phyloP scores from a whole-genome alignment of 345 rosid species.

The Balakata baccata region DNA sequence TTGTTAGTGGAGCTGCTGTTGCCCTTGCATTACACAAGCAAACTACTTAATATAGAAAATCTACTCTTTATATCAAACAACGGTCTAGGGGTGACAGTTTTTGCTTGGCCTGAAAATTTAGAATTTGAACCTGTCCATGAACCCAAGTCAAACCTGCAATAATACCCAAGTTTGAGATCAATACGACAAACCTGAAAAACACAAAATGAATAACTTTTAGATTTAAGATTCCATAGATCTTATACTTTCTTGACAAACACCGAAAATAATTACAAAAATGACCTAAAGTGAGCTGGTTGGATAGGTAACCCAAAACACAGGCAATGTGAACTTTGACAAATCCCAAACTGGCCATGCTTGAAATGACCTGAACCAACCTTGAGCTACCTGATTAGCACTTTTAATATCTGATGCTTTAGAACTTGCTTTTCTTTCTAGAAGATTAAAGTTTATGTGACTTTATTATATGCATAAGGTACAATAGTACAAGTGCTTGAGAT shows the following conservation, averaged over 20 bases:
- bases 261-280: neutral
- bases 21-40: too few species aligned
- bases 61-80: neutral
- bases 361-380: neutral
- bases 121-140: neutral
- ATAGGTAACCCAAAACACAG: neutral
- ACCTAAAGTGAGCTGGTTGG: neutral
- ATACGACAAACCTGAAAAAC: neutral
- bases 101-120: neutral
- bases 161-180: neutral
- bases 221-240: neutral
- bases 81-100: neutral
- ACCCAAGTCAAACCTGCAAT: neutral
- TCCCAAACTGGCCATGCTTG: neutral
- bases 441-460: neutral
- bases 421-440: neutral
- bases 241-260: neutral
- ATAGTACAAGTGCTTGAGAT: neutral
- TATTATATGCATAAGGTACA: neutral
- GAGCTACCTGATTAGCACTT: neutral
- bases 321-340: neutral
- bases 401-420: constrained; percentile 7
- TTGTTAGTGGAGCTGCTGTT: neutral
- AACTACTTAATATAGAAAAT: too few species aligned
- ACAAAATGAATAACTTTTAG: neutral